A percentile compares a stretch with the other conserved stretches of the same genome.
Conservation (phyloP, 1,139 yeast species). For the Ogataea hybrid region DNA sequence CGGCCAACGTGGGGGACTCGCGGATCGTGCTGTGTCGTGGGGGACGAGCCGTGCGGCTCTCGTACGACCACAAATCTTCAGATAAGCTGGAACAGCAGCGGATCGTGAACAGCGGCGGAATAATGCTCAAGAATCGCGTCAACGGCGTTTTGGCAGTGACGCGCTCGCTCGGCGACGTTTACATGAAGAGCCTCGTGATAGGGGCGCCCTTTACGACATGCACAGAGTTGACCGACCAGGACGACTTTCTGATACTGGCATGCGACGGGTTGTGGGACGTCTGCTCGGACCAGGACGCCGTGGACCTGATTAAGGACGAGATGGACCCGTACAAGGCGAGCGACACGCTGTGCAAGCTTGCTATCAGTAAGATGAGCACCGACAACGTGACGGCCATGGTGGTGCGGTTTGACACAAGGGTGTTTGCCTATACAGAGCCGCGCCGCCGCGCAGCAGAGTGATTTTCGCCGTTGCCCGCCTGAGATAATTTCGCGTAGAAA, state of each 20-base stretch:
- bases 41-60: slow-evolving; percentile 72
- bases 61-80: slow-evolving; percentile 94
- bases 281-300: slow-evolving; percentile 75
- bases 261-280: slow-evolving; percentile 98
- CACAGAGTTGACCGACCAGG: slow-evolving; percentile 63
- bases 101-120: slow-evolving; percentile 76
- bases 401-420: slow-evolving; percentile 52
- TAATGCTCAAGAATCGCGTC: slow-evolving; percentile 86
- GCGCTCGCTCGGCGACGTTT: slow-evolving; percentile 90
- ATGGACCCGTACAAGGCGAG: slow-evolving; percentile 68
- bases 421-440: slow-evolving; percentile 33
- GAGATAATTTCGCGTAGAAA: slow-evolving; percentile 9
- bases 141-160: slow-evolving; percentile 96
- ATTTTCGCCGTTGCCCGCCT: slow-evolving; percentile 1
- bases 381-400: slow-evolving; percentile 96
- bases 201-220: slow-evolving; percentile 93
- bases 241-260: slow-evolving; percentile 79
- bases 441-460: slow-evolving; percentile 6
- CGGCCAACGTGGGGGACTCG: slow-evolving; percentile 96
- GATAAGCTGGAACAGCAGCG: slow-evolving; percentile 77
- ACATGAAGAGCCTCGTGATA: slow-evolving; percentile 84
- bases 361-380: slow-evolving; percentile 77
- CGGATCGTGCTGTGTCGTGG: slow-evolving; percentile 74
- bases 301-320: slow-evolving; percentile 58
- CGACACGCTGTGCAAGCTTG: slow-evolving; percentile 64